Conservation (phyloP, 306 rosid genomes). For the Begonia masoniana region DNA sequence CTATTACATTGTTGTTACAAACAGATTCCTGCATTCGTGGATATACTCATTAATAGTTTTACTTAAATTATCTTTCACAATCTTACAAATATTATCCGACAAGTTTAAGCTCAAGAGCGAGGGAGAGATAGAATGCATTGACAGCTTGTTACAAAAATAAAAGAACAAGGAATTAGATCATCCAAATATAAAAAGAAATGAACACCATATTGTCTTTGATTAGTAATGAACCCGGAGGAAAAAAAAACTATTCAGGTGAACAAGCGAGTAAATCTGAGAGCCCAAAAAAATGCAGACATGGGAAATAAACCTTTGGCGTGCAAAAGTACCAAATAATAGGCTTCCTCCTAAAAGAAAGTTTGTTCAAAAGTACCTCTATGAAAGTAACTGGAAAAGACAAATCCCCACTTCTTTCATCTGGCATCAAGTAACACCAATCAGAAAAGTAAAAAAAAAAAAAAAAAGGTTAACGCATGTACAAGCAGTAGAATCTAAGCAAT, state of each 20-base stretch:
- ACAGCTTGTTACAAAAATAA: background rate
- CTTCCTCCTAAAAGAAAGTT: no score
- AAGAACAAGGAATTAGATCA: background rate
- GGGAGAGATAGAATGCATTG: background rate
- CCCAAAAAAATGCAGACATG: no score
- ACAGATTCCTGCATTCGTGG: constrained; percentile 2
- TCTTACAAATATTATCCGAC: background rate
- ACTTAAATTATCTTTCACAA: background rate
- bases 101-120: background rate
- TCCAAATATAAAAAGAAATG: background rate
- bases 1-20: background rate
- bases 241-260: no score
- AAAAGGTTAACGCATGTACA: background rate
- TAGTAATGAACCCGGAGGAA: no score
- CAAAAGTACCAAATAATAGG: no score
- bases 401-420: no score
- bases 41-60: constrained; percentile 1
- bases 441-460: background rate
- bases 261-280: no score
- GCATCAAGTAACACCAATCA: background rate
- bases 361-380: no score
- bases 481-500: background rate
- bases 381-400: no score
- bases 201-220: background rate
- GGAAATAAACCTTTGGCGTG: no score